Base-by-base conservation (phyloP, 768 basidiomycete genomes). In the Termitomyces sp. region DNA sequence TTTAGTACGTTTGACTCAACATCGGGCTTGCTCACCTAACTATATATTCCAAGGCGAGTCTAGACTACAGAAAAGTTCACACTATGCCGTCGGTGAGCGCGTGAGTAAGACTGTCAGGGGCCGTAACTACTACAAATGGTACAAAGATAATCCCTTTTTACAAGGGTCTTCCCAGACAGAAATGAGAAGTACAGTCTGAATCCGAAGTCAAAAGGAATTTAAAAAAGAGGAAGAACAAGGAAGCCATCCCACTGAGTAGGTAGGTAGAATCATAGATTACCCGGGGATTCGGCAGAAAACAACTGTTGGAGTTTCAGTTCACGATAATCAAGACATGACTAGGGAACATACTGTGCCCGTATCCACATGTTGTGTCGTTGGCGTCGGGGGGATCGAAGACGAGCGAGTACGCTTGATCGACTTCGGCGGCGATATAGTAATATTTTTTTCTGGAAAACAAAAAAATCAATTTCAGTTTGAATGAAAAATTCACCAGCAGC, bases 251-350 rank as follows among this genome's bases (percentile, higher is more conserved):
- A n/a, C n/a, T n/a, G n/a, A n/a, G n/a, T n/a, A n/a, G n/a, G n/a
- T n/a, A n/a, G 52, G 14, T 36, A 54, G 12, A 32, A 6, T 67
- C 66, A 75, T 40, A 76, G 65, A 52, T 71, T 70, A 24, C 75
- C 74, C 24, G 75, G 76, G 43, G 73, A 76, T 67, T 78, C 76
- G 20, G 76, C 76, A 52, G 76, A 72, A 65, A 78, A 76, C 12
- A 76, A 63, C 75, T 76, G 56, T 37, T 57, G 44, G 20, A 24
- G 51, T 33, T 20, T 57, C 39, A 39, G 26, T 34, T 39, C 16
- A 52, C 22, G 12, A 50, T 18, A n/a, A 57, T 30, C 26, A 46
- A 30, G 32, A 40, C 3, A 8, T 30, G 14, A 33, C 24, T 12
- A 14, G 32, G n/a, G 24, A 46, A 62, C 59, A 37, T 36, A 65